Base-by-base conservation (phyloP, 208 protist genomes). In the Acanthamoeba sp. region DNA sequence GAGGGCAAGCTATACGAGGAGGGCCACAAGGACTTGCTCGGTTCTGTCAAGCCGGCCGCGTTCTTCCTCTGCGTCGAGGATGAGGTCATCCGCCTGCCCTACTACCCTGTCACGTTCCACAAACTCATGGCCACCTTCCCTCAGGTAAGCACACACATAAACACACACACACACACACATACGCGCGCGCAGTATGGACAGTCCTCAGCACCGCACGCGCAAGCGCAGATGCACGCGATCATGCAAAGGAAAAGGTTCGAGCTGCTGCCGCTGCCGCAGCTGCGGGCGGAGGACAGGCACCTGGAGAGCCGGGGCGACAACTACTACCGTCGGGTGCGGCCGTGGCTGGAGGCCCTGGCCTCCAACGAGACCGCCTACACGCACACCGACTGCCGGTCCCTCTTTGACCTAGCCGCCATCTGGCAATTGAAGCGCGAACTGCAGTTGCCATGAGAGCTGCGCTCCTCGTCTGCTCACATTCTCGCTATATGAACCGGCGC, bases 31-130 rank as follows among this genome's bases (percentile, higher is more conserved):
- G 59, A 69, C 59, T 69, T 69, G 9, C 59, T 69, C 59, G 59
- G 16, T n/a, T 36, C 59, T 14, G n/a, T 36, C 14, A 6, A 34
- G 59, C 59, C 59, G 0, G 59, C 59, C 4, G 59, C 59, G n/a
- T 69, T 69, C 59, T 69, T 69, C 59, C 59, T 69, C n/a, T 69
- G 59, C 29, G 59, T 69, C n/a, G 16, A n/a, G 59, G 59, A 69
- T 20, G 59, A 69, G n/a, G n/a, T 69, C 59, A 69, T 69, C 59
- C 59, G 59, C 9, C 29, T 69, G 10, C 59, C 59, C 59, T 69
- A 69, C 29, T 69, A 69, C 59, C 59, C 59, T 7, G 59, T 69
- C 59, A 69, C 59, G 1, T 69, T 69, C 27, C 59, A 69, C 59
- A 69, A 69, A 6, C 59, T 69, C 59, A 69, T 69, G 59, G 59